Evolutionary conservation across 305 asterid species (phyloP), one percentile per base, ranked within the genome.

Genomic region (Fraxinus dipetala): DNA sequence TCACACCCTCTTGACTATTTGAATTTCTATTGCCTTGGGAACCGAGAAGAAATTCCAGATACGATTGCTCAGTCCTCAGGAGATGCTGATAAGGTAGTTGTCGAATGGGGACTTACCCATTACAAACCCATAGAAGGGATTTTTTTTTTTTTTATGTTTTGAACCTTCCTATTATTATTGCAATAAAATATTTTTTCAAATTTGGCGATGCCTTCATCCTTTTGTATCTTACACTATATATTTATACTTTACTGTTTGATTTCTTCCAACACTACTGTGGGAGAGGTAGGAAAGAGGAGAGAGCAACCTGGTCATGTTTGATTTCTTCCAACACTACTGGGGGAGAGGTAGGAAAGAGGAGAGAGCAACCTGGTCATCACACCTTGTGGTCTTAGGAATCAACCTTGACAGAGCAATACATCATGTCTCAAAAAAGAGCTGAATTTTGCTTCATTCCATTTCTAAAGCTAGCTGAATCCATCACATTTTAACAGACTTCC

Each of bases 1-100:
- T 24, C 93, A 13, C 92, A 90, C 84, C 98, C 97, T 77, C 86
- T 78, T 74, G 98, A 95, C 88, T 95, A 92, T 83, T 87, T 95
- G 85, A 95, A 92, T 86, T 95, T 95, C 88, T 95, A 88, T 79
- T 92, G 98, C 87, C 98, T 95, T 90, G 98, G 98, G 76, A 93
- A 92, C 30, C 90, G 98, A 31, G 98, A 92, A 87, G 85, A 85
- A 76, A 72, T 88, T 76, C 81, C 94, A 73, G 63, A 73, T 79
- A 63, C 87, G 10, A 38, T 77, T 72, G 79, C 83, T 75, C 89
- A 90, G 83, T 79, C 54, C 54, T 76, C 88, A 84, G 91, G 87
- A 76, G 89, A 86, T 82, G 63, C 91, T 78, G 91, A 90, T 74
- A 92, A 93, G 97, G 98, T 95, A 88, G 65, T 78, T 79, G 36